phyloP scores from a whole-genome alignment of 805 yeast genomes.

The Aciculoconidium aculeatum region DNA sequence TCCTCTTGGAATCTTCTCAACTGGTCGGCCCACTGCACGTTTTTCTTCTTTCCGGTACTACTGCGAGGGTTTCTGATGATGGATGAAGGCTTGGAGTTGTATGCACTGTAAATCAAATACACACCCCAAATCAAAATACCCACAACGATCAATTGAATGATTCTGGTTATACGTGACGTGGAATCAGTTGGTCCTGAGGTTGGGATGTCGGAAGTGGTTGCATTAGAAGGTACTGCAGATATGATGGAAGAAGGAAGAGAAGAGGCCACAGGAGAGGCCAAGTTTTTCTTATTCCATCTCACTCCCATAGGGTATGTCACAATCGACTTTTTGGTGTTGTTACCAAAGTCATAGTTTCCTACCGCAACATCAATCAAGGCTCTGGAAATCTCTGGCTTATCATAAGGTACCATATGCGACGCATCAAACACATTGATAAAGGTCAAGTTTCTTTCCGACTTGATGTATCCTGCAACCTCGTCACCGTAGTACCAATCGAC shows the following conservation, averaged over 20 bases:
- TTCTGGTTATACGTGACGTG: slow-evolving; percentile 25
- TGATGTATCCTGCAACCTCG: slow-evolving; percentile 31
- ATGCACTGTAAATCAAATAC: slow-evolving; percentile 31
- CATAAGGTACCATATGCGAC: slow-evolving; percentile 93
- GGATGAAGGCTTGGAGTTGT: slow-evolving; percentile 34
- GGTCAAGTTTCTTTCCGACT: slow-evolving; percentile 63
- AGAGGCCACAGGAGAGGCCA: background rate
- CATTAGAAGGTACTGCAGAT: slow-evolving; percentile 3
- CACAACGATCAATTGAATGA: slow-evolving; percentile 36
- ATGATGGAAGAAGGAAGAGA: background rate
- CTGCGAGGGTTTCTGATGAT: slow-evolving; percentile 24
- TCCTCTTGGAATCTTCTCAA: slow-evolving; percentile 29
- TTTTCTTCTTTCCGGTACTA: slow-evolving; percentile 29
- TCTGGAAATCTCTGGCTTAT: slow-evolving; percentile 61
- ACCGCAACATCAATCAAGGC: slow-evolving; percentile 57
- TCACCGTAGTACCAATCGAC: slow-evolving; percentile 42
- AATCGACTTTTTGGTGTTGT: slow-evolving; percentile 14
- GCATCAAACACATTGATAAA: slow-evolving; percentile 69
- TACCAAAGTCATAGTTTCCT: slow-evolving; percentile 22
- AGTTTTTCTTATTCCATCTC: slow-evolving; percentile 9
- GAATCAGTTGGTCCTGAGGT: slow-evolving; percentile 2
- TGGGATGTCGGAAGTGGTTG: background rate
- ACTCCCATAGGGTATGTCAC: slow-evolving; percentile 27
- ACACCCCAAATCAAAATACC: slow-evolving; percentile 36
- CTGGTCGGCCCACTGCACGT: slow-evolving; percentile 45